phyloP scores from a whole-genome alignment of 106 monocot genomes.

The Dioscorea alata region DNA sequence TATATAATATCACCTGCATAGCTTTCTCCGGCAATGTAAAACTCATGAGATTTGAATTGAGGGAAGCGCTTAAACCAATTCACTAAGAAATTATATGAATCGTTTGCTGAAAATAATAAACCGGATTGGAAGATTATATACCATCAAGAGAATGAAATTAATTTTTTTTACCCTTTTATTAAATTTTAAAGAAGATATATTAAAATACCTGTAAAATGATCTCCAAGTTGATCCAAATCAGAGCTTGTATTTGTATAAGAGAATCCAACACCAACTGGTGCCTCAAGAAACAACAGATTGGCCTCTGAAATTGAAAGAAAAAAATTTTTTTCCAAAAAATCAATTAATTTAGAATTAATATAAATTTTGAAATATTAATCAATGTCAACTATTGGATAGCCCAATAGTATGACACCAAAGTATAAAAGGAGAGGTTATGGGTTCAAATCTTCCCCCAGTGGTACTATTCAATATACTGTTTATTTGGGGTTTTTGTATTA shows the following conservation, averaged over 20 bases:
- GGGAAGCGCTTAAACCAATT: conserved; percentile 49
- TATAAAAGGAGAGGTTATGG: no score
- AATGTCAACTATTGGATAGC: no score
- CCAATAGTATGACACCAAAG: no score
- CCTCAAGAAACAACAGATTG: conserved; percentile 32
- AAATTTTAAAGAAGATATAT: background rate
- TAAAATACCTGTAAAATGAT: conserved; percentile 28
- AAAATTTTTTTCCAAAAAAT: background rate
- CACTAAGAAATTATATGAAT: conserved; percentile 26
- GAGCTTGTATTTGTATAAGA: conserved; percentile 20
- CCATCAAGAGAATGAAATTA: background rate
- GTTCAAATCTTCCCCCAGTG: no score
- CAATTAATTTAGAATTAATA: background rate
- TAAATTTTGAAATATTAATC: no score
- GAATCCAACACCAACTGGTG: conserved; percentile 18
- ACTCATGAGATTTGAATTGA: conserved; percentile 19
- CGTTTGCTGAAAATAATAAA: conserved; percentile 14
- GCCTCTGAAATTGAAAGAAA: conserved; percentile 23
- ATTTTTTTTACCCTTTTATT: background rate
- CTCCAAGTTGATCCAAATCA: conserved; percentile 21
- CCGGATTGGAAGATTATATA: background rate
- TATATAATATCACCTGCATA: conserved; percentile 37
- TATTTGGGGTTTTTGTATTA: no score
- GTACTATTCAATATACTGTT: no score
- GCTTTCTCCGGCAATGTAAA: conserved; percentile 44